Evolutionary conservation across 345 rosid species (phyloP), one percentile per base, ranked within the genome.

Genomic region (Ricinus communis): DNA sequence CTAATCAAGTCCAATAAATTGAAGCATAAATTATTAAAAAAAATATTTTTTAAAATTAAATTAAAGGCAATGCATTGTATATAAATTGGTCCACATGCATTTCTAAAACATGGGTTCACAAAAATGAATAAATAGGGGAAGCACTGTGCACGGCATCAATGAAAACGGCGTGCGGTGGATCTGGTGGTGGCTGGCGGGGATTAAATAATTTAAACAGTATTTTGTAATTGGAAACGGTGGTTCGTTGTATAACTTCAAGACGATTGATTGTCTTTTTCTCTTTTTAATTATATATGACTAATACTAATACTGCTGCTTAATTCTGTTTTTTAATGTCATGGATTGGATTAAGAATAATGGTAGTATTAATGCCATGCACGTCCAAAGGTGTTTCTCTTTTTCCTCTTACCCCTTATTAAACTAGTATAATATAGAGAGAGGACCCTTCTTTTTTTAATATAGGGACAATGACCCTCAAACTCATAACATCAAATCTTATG

Each of bases 391-490:
- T 25, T 1, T 69, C 1, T 68, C 22, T 53, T 36, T 22, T 33
- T 40, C 41, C 1, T 38, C 5, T 40, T 30, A 25, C 14, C 24
- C 0, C 24, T 27, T 45, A 43, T 25, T 69, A 69, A 38, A 21
- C 16, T 38, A 63, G 1, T 1, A 31, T 1, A 60, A 60, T 18
- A 27, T 6, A 18, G 1, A n/a, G 9, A n/a, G 16, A 49, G 43
- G 27, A 33, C 51, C 1, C 12, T 43, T 31, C 50, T 18, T 4
- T n/a, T n/a, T n/a, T n/a, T n/a, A n/a, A n/a, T n/a, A n/a, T 30
- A 53, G 71, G 71, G 60, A 67, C 71, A 67, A 51, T 10, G 49
- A 52, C 47, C 71, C 55, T 27, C 41, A 27, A 25, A 8, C 16
- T 49, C 41, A 65, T 65, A 18, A 1, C 16, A 57, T 2, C n/a